Conservation (phyloP, 1,284 basidiomycete genomes). For the Trichosporon faecale region DNA sequence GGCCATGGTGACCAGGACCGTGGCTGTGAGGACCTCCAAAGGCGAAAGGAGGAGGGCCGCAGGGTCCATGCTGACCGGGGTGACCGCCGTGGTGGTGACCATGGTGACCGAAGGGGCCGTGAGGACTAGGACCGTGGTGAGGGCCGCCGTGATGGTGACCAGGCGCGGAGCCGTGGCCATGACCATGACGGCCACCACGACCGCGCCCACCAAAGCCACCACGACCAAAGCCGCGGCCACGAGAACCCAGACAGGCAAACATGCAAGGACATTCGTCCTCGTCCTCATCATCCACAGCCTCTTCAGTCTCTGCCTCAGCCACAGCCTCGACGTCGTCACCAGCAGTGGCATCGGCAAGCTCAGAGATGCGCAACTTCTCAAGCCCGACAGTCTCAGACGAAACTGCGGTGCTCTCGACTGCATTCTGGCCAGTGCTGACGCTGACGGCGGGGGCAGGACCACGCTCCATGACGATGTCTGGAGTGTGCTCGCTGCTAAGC, state of each 20-base stretch:
- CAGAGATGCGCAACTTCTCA: not conserved
- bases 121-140: not conserved
- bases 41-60: no score
- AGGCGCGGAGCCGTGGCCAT: not conserved
- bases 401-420: not conserved
- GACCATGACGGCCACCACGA: not conserved
- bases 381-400: not conserved
- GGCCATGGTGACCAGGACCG: no score
- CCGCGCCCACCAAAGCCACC: not conserved
- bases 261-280: not conserved
- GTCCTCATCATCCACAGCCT: not conserved
- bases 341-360: not conserved
- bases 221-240: not conserved
- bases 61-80: no score
- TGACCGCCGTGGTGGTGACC: not conserved
- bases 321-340: not conserved
- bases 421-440: not conserved
- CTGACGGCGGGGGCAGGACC: not conserved
- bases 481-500: not conserved
- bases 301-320: not conserved
- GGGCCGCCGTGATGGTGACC: not conserved
- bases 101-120: no score
- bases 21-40: no score
- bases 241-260: not conserved
- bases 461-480: slow-evolving; percentile 2